phyloP scores from a whole-genome alignment of 176 grass and related monocot genomes.

The Triticum aestivum region IWGSC_CS_RefSeq_v2.1 NC_057811.1:422533407-422533906 shows the following conservation, averaged over 20 bases:
- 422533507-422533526: conserved; percentile 60
- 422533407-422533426: conserved; percentile 58
- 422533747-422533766: conserved; percentile 46
- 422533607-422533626: conserved; percentile 53
- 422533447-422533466: conserved; percentile 54
- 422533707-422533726: conserved; percentile 54
- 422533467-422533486: conserved; percentile 47
- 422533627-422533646: conserved; percentile 58
- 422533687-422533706: conserved; percentile 51
- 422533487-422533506: conserved; percentile 41
- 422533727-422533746: conserved; percentile 55
- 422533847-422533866: conserved; percentile 31
- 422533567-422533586: conserved; percentile 73
- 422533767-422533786: conserved; percentile 55
- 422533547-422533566: conserved; percentile 49
- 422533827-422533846: conserved; percentile 63
- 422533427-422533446: conserved; percentile 43
- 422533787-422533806: conserved; percentile 71
- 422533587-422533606: conserved; percentile 40
- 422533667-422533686: conserved; percentile 76
- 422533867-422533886: conserved; percentile 53
- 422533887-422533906: conserved; percentile 64
- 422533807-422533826: conserved; percentile 44
- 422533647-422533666: conserved; percentile 60
- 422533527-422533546: conserved; percentile 57